A percentile compares a stretch with the other conserved stretches of the same genome.
Evolutionary conservation across 257 asterid species (phyloP).

Genomic region (Jacaranda mimosifolia): DNA sequence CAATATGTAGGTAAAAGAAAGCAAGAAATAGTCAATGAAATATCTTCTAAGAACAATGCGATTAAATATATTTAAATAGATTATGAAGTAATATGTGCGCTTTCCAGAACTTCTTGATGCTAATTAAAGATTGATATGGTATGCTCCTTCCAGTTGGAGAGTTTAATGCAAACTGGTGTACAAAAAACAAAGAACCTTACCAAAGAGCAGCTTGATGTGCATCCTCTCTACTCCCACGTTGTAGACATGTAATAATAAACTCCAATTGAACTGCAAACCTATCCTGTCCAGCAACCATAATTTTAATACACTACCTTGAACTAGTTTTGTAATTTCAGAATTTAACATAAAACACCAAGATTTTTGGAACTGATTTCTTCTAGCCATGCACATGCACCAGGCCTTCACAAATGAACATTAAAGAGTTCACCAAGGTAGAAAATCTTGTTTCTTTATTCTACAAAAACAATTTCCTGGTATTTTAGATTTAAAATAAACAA

Average conservation of each 20-base stretch:
- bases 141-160: conserved; percentile 22
- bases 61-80: conserved; percentile 11
- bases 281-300: conserved; percentile 55
- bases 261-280: conserved; percentile 72
- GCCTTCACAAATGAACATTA: neutral
- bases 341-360: conserved; percentile 9
- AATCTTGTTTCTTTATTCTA: neutral
- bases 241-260: conserved; percentile 61
- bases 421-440: conserved; percentile 23
- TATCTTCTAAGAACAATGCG: conserved; percentile 3
- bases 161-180: conserved; percentile 19
- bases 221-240: conserved; percentile 51
- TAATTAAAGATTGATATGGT: conserved; percentile 3
- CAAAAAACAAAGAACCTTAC: conserved; percentile 52
- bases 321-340: conserved; percentile 3
- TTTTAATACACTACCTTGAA: conserved; percentile 25
- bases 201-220: conserved; percentile 62
- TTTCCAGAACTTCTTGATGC: conserved; percentile 18
- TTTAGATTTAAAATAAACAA: neutral
- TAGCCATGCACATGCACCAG: conserved; percentile 8
- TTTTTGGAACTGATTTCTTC: conserved; percentile 13
- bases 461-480: neutral
- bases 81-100: neutral
- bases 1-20: conserved; percentile 35
- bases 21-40: conserved; percentile 15